Evolutionary conservation across 768 basidiomycete genomes (phyloP), one percentile per base, ranked within the genome.

Genomic region (Boletus rubroflammeus): DNA sequence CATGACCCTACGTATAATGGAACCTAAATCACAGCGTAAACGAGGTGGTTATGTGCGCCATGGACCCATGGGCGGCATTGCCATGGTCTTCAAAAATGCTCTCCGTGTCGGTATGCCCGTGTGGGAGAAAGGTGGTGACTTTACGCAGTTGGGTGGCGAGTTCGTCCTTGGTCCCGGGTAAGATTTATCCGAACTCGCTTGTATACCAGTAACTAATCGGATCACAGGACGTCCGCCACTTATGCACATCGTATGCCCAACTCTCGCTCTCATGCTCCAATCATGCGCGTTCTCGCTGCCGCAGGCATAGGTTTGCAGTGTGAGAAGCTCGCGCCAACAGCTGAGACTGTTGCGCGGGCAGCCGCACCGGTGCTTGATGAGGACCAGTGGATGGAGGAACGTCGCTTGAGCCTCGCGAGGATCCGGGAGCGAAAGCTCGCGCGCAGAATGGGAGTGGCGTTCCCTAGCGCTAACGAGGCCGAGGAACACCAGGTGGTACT

Each of bases 161-260:
- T 95, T 96, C 65, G 79, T 89, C 25, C 75, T 89, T 15, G 82
- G 81, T 14, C 82, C 83, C 9, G 83, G 81, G 81, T 83, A 57
- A 57, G 77, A 64, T 78, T 26, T 76, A 56, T 76, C 73, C 47
- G 15, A 14, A 23, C n/a, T 38, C 42, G 40, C n/a, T 40, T 46
- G 42, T n/a, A n/a, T 36, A 11, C 34, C 9, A 15, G 3, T 34
- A 10, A 19, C 47, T 54, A 29, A 61, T 19, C 50, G 6, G 56
- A 50, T 47, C 32, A 28, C 57, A 87, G 90, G 8, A 67, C 88
- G 59, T 78, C 75, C 10, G 89, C 86, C 60, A 72, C 78, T 7
- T 96, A 81, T 65, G 87, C 90, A 0, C 92, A 94, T 72, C 84
- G 93, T 6, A 97, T 97, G 93, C 84, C 80, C 43, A 83, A 74